Evolutionary conservation across 345 rosid genomes (phyloP), one percentile per base, ranked within the genome.

Genomic region (Syzygium grande): DNA sequence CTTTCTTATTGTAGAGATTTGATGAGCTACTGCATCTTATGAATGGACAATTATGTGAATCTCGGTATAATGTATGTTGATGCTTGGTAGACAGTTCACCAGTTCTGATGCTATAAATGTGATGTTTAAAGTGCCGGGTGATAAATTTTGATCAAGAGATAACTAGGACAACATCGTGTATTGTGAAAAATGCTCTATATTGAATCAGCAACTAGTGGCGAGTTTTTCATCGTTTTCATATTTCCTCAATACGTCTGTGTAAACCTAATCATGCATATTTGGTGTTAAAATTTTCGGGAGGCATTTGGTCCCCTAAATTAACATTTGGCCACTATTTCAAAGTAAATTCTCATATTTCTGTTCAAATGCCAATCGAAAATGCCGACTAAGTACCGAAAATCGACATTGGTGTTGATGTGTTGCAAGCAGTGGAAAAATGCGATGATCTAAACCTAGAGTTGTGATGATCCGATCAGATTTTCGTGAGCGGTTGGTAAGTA

Each of bases 181-280:
- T 38, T 11, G 23, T 73, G 80, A 41, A 73, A 73, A 12, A 73
- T 19, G 80, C 83, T 38, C 83, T 68, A 16, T 55, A 21, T 55
- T 21, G 59, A 55, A 68, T 68, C 79, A 68, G 79, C 79, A 6
- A 0, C 23, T 19, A 19, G 83, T 34, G 49, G 83, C 21, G 49
- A 34, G 49, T 38, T 34, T 10, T 7, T 68, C 79, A 8, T 38
- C 14, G 0, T 2, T 4, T 19, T 1, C 11, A 3, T 73, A 19
- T 9, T 5, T 22, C 13, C 6, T 38, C 4, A 2, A 2, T 73
- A 38, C 14, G 14, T 73, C 49, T 38, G 23, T 73, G 43, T 73
- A 19, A 5, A 68, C 7, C 38, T 0, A 19, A 56, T 58, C 27
- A 22, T 23, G 63, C 0, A 22, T 21, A 4, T 38, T 0, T 25